phyloP scores from a whole-genome alignment of 176 grass and related monocot species.

The Zizania latifolia region DNA sequence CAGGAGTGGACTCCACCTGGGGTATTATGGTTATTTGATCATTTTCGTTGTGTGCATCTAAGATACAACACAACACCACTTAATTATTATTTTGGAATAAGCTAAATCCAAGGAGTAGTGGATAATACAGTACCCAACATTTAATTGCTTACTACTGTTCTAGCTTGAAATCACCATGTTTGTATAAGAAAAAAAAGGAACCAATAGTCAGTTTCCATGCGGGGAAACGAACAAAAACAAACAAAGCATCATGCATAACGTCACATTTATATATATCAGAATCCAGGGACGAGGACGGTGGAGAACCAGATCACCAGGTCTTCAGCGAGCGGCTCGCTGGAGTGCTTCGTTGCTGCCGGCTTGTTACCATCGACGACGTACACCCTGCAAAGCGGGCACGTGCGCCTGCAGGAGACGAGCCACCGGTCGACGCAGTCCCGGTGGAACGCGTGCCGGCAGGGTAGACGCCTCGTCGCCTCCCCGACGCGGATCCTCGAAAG shows the following conservation, averaged over 20 bases:
- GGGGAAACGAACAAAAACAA: not conserved
- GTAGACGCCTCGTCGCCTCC: conserved; percentile 47
- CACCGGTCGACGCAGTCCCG: conserved; percentile 62
- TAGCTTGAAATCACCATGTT: not conserved
- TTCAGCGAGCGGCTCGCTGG: conserved; percentile 28
- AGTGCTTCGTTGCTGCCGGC: conserved; percentile 1
- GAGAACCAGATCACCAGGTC: conserved; percentile 77
- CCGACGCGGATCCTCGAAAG: conserved; percentile 32
- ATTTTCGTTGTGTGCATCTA: too few relatives aligned
- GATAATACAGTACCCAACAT: too few relatives aligned
- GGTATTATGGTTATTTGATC: too few relatives aligned
- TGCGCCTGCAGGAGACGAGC: conserved; percentile 51
- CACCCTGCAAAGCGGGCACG: conserved; percentile 70
- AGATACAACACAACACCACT: too few relatives aligned
- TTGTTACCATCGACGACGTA: conserved; percentile 23
- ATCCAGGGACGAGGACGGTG: conserved; percentile 62
- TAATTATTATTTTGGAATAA: too few relatives aligned
- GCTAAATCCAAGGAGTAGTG: too few relatives aligned
- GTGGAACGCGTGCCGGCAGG: conserved; percentile 60
- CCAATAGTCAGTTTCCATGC: not conserved
- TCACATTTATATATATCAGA: conserved; percentile 23
- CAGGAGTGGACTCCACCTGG: too few relatives aligned
- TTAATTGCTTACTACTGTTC: not conserved
- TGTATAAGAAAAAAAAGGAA: not conserved
- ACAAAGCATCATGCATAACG: not conserved